phyloP scores from a whole-genome alignment of 1,284 basidiomycete genomes.

The Boletus putidus region DNA sequence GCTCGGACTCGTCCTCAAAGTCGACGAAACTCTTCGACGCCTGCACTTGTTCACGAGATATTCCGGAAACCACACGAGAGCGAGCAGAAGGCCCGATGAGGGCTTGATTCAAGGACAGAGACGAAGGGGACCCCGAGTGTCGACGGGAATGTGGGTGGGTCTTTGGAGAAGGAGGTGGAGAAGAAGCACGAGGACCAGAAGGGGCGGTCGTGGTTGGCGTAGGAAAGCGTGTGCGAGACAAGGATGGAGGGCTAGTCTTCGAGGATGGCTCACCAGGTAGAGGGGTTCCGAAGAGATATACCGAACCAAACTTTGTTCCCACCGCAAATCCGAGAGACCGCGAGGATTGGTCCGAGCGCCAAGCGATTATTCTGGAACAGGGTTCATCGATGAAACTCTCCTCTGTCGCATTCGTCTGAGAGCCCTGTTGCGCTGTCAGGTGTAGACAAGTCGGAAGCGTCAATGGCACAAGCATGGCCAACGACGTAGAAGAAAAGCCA shows the following conservation, averaged over 20 bases:
- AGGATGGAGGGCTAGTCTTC: constrained; percentile 11
- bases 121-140: constrained; percentile 39
- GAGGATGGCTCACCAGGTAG: constrained; percentile 20
- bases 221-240: constrained; percentile 18
- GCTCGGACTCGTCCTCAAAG: constrained; percentile 73
- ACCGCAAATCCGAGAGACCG: constrained; percentile 31
- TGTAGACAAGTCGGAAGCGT: constrained; percentile 27
- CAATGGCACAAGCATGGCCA: constrained; percentile 34
- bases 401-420: constrained; percentile 22
- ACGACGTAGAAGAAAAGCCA: not conserved
- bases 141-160: constrained; percentile 30
- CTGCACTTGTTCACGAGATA: constrained; percentile 58
- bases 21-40: constrained; percentile 68
- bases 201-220: constrained; percentile 18
- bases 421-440: constrained; percentile 6
- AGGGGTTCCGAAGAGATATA: constrained; percentile 39
- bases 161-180: constrained; percentile 39
- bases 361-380: constrained; percentile 25
- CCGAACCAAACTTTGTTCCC: constrained; percentile 40
- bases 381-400: constrained; percentile 31
- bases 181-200: constrained; percentile 34
- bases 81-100: constrained; percentile 34
- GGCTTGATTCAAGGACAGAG: constrained; percentile 36
- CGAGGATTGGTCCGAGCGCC: constrained; percentile 18
- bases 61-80: constrained; percentile 61